phyloP scores from a whole-genome alignment of 371 early-diverging fungal species.

The Mucor indicus region DNA sequence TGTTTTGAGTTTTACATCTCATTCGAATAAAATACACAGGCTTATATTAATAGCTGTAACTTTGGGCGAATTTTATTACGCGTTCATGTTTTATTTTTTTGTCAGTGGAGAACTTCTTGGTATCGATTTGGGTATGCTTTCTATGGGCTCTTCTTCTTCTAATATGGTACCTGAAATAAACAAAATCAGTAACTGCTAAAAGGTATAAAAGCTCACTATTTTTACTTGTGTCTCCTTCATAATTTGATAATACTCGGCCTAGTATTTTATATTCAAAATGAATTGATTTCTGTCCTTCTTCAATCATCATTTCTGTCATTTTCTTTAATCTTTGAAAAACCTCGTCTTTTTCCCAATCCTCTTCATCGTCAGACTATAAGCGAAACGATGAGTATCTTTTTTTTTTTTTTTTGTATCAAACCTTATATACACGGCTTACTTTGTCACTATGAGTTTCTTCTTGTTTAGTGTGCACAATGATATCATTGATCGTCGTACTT shows the following conservation, averaged over 20 bases:
- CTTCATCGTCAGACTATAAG: constrained; percentile 12
- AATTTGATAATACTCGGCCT: constrained; percentile 38
- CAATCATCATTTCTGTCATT: constrained; percentile 40
- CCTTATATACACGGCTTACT: neutral
- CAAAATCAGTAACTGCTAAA: too few relatives aligned
- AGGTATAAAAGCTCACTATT: too few relatives aligned
- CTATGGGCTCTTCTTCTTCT: too few relatives aligned
- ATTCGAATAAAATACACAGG: too few relatives aligned
- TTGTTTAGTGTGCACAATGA: constrained; percentile 1
- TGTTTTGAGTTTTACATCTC: too few relatives aligned
- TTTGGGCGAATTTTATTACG: too few relatives aligned
- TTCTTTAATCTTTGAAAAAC: constrained; percentile 34
- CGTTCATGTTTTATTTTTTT: too few relatives aligned
- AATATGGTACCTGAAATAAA: too few relatives aligned
- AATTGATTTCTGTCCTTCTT: constrained; percentile 37
- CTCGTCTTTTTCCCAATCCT: constrained; percentile 44
- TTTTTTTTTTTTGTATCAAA: neutral
- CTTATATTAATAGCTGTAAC: too few relatives aligned
- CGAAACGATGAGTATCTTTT: too few relatives aligned
- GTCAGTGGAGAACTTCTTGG: too few relatives aligned
- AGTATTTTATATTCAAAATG: constrained; percentile 36
- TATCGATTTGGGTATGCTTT: too few relatives aligned
- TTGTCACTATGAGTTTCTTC: neutral
- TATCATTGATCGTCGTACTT: neutral
- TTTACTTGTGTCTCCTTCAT: constrained; percentile 1